phyloP scores from a whole-genome alignment of 2,329 filamentous ascomycete species.

The Pseudonectria buxi region DNA sequence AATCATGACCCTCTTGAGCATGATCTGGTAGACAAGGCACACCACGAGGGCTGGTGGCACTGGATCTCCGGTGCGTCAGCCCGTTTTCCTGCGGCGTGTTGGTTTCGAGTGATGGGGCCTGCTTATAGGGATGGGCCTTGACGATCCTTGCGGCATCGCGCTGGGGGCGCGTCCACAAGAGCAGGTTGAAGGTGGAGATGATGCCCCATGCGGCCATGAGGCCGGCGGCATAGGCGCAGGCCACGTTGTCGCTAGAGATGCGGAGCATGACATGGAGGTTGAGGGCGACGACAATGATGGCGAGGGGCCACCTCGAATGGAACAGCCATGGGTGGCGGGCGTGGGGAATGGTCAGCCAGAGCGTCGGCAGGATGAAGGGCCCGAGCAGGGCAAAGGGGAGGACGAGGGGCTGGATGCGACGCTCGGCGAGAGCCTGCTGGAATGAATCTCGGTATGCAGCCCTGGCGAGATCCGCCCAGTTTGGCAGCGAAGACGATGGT shows the following conservation, averaged over 20 bases:
- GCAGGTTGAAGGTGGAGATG: constrained; percentile 40
- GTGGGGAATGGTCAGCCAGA: constrained; percentile 53
- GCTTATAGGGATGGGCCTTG: constrained; percentile 18
- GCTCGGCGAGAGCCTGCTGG: constrained; percentile 28
- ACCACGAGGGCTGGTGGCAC: not conserved
- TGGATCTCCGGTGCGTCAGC: constrained; percentile 13
- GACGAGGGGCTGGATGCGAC: constrained; percentile 40
- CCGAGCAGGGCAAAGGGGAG: constrained; percentile 46
- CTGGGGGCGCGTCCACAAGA: constrained; percentile 51
- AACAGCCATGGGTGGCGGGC: constrained; percentile 43
- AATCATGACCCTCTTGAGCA: constrained; percentile 26
- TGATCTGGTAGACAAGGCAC: not conserved
- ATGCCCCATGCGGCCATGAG: constrained; percentile 45
- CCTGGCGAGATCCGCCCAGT: constrained; percentile 23
- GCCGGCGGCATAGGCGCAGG: constrained; percentile 43
- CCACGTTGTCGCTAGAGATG: constrained; percentile 46
- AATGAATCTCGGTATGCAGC: constrained; percentile 32
- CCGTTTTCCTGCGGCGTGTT: constrained; percentile 1
- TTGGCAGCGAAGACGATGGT: not conserved
- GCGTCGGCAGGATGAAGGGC: constrained; percentile 40
- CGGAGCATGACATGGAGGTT: constrained; percentile 35
- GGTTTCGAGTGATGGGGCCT: no score
- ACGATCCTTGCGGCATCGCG: constrained; percentile 48
- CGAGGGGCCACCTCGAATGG: constrained; percentile 41
- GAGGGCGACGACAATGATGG: constrained; percentile 36